A percentile compares a stretch with the other conserved stretches of the same genome.
These are phyloP conservation scores for Lachnellula suecica DNA, from an alignment of 2,329 filamentous ascomycete species.

Conservation along the genomic window DNA sequence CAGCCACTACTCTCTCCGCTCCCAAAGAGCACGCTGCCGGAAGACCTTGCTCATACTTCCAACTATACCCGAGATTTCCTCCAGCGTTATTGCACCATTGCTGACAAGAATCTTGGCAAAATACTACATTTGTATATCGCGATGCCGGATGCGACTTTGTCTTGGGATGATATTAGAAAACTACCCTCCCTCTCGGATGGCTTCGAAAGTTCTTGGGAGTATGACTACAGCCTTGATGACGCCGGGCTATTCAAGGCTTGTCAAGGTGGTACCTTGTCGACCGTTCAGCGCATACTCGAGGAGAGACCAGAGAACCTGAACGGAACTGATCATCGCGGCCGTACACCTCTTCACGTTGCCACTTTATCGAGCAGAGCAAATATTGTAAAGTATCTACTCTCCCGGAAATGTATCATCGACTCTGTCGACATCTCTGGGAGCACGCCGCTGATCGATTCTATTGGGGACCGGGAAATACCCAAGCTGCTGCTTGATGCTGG, in stretches of 20 bases:
- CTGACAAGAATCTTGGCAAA: too few relatives aligned
- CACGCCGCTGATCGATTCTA: constrained; percentile 90
- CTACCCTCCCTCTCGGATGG: too few relatives aligned
- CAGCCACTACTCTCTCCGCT: too few relatives aligned
- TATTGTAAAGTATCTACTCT: constrained; percentile 83
- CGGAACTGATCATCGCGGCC: constrained; percentile 89
- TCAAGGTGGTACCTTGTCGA: constrained; percentile 78
- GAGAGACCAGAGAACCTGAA: constrained; percentile 88
- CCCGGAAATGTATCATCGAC: constrained; percentile 81
- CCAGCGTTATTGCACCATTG: too few relatives aligned
- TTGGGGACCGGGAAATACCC: constrained; percentile 91
- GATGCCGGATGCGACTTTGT: too few relatives aligned
- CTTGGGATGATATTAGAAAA: too few relatives aligned
- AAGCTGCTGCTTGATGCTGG: constrained; percentile 80
- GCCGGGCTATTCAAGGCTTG: constrained; percentile 52
- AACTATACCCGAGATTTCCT: too few relatives aligned
- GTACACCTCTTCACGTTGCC: constrained; percentile 92
- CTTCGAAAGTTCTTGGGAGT: background rate
- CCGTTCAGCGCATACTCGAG: constrained; percentile 65
- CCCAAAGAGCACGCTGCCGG: too few relatives aligned
- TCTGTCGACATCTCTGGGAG: constrained; percentile 80
- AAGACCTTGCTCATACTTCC: too few relatives aligned
- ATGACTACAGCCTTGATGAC: background rate
- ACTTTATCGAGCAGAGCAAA: constrained; percentile 82
- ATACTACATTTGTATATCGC: too few relatives aligned